These are phyloP conservation scores for Talaromyces islandicus DNA, from an alignment of 2,329 filamentous ascomycete species.

Conservation along the genomic window DNA sequence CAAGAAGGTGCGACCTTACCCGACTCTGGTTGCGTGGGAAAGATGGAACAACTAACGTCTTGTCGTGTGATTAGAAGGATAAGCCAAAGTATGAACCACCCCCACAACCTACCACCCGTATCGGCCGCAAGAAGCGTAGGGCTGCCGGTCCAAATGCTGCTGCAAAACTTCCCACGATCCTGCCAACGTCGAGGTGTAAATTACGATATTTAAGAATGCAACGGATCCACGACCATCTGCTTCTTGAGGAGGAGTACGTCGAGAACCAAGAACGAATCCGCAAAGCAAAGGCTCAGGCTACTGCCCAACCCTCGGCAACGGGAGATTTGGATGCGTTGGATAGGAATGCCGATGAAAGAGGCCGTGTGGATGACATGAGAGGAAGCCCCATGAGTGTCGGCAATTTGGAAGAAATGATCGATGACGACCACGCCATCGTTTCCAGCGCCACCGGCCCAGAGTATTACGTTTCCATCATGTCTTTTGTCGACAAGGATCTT, in stretches of 20 bases:
- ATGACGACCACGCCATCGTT: constrained; percentile 98
- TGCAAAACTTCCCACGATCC: constrained; percentile 89
- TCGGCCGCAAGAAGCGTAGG: constrained; percentile 99
- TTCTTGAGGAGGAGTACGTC: constrained; percentile 97
- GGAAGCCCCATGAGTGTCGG: constrained; percentile 98
- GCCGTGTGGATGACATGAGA: constrained; percentile 95
- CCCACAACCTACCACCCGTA: constrained; percentile 89
- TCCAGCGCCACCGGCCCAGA: constrained; percentile 95
- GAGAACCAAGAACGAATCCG: constrained; percentile 96
- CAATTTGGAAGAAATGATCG: constrained; percentile 96
- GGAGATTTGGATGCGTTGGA: constrained; percentile 73
- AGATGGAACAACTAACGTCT: constrained; percentile 7
- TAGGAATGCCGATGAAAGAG: constrained; percentile 87
- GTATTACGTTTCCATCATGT: constrained; percentile 99
- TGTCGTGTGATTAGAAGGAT: constrained; percentile 52
- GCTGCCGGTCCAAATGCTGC: constrained; percentile 86
- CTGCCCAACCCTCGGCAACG: constrained; percentile 50
- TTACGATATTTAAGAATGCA: constrained; percentile 96
- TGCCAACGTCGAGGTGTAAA: constrained; percentile 95
- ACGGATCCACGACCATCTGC: constrained; percentile 91
- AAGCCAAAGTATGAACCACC: constrained; percentile 99
- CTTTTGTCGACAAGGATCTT: constrained; percentile 97
- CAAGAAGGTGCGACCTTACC: constrained; percentile 66
- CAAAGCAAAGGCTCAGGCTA: constrained; percentile 72
- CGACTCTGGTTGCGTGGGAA: background rate